Percentiles rank a stretch among this genome's conserved stretches.
phyloP scores from a whole-genome alignment of 2,329 filamentous ascomycete genomes.

The Neopestalotiopsis rosae region DNA sequence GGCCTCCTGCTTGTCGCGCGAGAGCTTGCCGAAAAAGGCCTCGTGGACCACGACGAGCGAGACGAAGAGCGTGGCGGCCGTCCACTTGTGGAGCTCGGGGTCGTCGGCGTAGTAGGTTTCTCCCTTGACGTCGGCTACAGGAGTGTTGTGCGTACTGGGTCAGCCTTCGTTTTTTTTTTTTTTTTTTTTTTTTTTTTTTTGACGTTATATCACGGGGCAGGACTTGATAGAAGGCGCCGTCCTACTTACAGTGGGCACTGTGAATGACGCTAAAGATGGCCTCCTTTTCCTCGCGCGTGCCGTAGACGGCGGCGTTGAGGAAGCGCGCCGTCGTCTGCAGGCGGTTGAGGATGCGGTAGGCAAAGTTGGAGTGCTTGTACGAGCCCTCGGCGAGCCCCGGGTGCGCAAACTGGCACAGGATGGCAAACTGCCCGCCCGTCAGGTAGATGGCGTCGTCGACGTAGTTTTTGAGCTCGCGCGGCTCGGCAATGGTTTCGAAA shows the following conservation, averaged over 20 bases:
- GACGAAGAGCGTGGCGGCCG: constrained; percentile 34
- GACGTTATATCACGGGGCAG: too few species aligned
- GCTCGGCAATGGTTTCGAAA: constrained; percentile 21
- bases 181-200: neutral
- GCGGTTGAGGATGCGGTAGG: constrained; percentile 28
- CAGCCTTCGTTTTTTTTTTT: too few species aligned
- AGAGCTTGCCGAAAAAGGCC: constrained; percentile 27
- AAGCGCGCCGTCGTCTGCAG: constrained; percentile 32
- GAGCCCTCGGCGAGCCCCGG: constrained; percentile 31
- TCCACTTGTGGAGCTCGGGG: constrained; percentile 36
- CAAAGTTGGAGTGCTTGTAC: constrained; percentile 32
- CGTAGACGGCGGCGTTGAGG: constrained; percentile 31
- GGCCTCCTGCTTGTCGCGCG: constrained; percentile 20
- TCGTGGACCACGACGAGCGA: constrained; percentile 31
- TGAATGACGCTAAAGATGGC: constrained; percentile 33
- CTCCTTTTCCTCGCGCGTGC: constrained; percentile 29
- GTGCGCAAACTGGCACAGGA: constrained; percentile 34
- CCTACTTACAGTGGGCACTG: constrained; percentile 22
- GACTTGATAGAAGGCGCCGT: too few species aligned
- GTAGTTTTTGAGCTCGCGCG: constrained; percentile 17
- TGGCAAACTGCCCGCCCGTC: constrained; percentile 26
- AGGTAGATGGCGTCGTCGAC: constrained; percentile 23
- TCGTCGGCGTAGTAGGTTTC: constrained; percentile 33
- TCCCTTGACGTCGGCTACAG: constrained; percentile 26
- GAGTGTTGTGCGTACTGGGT: neutral